Evolutionary conservation across 1,284 basidiomycete species (phyloP), one percentile per base, ranked within the genome.

Genomic region (Macrocybe sp.): DNA sequence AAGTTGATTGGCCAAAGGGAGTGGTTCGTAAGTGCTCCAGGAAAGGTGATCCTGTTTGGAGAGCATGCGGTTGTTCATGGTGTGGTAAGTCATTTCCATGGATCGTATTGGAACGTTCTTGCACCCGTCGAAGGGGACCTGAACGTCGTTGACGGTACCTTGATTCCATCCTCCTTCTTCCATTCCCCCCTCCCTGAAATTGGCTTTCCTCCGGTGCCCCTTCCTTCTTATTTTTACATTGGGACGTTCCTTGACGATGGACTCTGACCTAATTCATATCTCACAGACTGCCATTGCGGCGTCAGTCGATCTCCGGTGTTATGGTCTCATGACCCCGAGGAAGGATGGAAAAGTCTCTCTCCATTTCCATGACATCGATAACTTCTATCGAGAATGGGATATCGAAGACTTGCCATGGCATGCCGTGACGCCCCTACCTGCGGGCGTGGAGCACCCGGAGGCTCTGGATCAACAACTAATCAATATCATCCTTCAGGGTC

Each of bases 1-100:
- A 48, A 43, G 11, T 50, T 57, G 46, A 50, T 51, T 31, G 58
- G 59, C 33, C 69, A 84, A 49, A 72, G 79, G 40, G 85, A 88
- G 59, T 91, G 87, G 87, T 78, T 95, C 48, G 87, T 97, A 49
- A 94, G 92, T 49, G 91, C 97, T 5, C 97, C 97, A 6, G 97
- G 97, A 39, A 99, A 99, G 67, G 91, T 99, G 53, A 99, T 99
- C 57, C 68, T 99, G 49, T 99, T 99, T 58, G 97, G 97, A 46
- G 97, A 99, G 70, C 97, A 99, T 68, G 97, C 97, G 11, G 97
- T 99, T 46, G 97, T 99, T 16, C 90, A 99, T 64, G 97, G 97
- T 47, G 89, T 95, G 47, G 91, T 92, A 64, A 76, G 89, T 81
- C 10, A 28, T 40, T 49, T 47, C 52, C 32, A 52, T 22, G 22